A percentile compares a stretch with the other conserved stretches of the same genome.
These are phyloP conservation scores for Ganoderma meredithae DNA, from an alignment of 1,284 basidiomycete species.

Conservation along the genomic window DNA sequence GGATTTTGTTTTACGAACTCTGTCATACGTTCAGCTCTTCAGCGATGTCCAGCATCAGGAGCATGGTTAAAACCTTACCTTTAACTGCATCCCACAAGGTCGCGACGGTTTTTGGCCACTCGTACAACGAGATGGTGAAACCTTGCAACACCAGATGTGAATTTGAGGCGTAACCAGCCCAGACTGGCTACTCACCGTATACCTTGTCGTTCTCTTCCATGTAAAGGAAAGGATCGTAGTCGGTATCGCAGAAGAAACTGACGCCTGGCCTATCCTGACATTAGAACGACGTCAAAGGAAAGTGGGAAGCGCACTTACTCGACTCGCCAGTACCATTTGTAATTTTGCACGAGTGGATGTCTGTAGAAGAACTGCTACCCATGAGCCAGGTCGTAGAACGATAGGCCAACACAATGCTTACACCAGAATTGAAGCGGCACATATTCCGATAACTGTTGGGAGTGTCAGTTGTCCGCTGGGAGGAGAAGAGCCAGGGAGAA, in stretches of 20 bases:
- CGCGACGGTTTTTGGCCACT: slow-evolving; percentile 77
- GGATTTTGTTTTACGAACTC: slow-evolving; percentile 72
- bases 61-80: slow-evolving; percentile 35
- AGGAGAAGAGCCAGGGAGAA: background rate
- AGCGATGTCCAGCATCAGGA: background rate
- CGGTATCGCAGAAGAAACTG: slow-evolving; percentile 77
- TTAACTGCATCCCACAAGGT: slow-evolving; percentile 76
- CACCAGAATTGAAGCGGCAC: slow-evolving; percentile 72
- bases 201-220: slow-evolving; percentile 80
- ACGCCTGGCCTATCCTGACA: slow-evolving; percentile 63
- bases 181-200: slow-evolving; percentile 51
- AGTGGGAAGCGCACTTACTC: slow-evolving; percentile 42
- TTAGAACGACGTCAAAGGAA: slow-evolving; percentile 56
- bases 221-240: slow-evolving; percentile 77
- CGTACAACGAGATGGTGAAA: slow-evolving; percentile 82
- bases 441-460: slow-evolving; percentile 50
- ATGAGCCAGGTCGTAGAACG: background rate
- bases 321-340: slow-evolving; percentile 45
- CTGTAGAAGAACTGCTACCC: slow-evolving; percentile 58
- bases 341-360: slow-evolving; percentile 55
- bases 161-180: background rate
- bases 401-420: slow-evolving; percentile 39
- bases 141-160: slow-evolving; percentile 40
- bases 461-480: background rate
- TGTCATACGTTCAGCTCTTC: background rate